A percentile compares a stretch with the other conserved stretches of the same genome.
phyloP scores from a whole-genome alignment of 2,329 filamentous ascomycete genomes.

The Colletotrichum magnum region DNA sequence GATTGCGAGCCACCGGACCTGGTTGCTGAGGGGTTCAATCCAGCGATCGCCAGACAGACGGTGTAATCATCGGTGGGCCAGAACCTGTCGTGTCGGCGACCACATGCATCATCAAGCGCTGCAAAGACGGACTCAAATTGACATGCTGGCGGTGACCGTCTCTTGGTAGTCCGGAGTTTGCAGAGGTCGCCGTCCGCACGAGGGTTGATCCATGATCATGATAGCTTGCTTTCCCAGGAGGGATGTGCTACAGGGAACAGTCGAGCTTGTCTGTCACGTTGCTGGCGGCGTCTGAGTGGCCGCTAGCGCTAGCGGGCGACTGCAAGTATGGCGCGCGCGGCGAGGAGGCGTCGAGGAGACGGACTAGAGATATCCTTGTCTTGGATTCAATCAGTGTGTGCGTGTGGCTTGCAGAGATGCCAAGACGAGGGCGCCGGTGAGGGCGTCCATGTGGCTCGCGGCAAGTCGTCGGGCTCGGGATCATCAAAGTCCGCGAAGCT shows the following conservation, averaged over 20 bases:
- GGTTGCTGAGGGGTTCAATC: neutral
- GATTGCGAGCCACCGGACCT: neutral
- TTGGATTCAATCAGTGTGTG: too few relatives aligned
- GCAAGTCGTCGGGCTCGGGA: constrained; percentile 34
- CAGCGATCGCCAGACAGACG: neutral
- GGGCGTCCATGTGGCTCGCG: constrained; percentile 18
- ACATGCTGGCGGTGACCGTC: neutral
- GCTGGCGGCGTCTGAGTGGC: constrained; percentile 25
- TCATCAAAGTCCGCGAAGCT: constrained; percentile 33
- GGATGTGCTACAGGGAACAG: constrained; percentile 21
- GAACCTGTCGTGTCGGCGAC: neutral
- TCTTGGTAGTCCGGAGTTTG: constrained; percentile 1
- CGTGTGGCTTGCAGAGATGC: constrained; percentile 16
- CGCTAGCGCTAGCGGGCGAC: constrained; percentile 18
- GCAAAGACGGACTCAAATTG: constrained; percentile 10
- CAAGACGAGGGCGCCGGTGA: constrained; percentile 24
- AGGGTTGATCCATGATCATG: constrained; percentile 31
- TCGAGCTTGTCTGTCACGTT: constrained; percentile 4
- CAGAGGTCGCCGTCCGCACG: constrained; percentile 9
- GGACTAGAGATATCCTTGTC: constrained; percentile 9
- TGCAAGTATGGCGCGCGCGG: constrained; percentile 20
- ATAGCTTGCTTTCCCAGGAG: neutral
- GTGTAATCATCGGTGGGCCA: neutral
- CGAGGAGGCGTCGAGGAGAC: constrained; percentile 12
- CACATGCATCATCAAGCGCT: constrained; percentile 9